phyloP scores from a whole-genome alignment of 2,329 filamentous ascomycete genomes.

The Alternaria triticimaculans region DNA sequence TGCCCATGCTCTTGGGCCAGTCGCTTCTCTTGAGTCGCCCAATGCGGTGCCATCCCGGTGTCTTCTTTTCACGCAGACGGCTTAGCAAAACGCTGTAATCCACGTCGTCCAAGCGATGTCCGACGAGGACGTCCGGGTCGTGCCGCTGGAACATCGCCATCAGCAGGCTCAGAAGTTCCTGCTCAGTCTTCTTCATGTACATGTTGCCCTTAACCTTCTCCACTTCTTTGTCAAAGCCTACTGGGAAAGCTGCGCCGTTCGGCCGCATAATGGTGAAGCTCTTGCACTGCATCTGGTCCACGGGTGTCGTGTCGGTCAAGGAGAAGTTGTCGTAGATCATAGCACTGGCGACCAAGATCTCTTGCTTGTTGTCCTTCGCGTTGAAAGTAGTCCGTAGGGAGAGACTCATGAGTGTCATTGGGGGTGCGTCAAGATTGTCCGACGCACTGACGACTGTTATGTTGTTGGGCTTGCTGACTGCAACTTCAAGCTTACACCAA shows the following conservation, averaged over 20 bases:
- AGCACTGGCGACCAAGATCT: slow-evolving; percentile 89
- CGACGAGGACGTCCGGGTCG: slow-evolving; percentile 92
- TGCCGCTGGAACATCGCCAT: slow-evolving; percentile 84
- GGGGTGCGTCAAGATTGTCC: slow-evolving; percentile 82
- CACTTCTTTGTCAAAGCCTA: slow-evolving; percentile 82
- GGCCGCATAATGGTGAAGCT: slow-evolving; percentile 93
- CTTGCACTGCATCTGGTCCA: slow-evolving; percentile 85
- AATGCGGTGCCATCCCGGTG: slow-evolving; percentile 91
- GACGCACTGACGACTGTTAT: slow-evolving; percentile 76
- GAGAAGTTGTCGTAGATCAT: slow-evolving; percentile 91
- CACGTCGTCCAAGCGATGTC: slow-evolving; percentile 95
- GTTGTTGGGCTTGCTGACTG: slow-evolving; percentile 77
- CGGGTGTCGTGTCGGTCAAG: slow-evolving; percentile 83
- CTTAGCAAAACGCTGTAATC: slow-evolving; percentile 92
- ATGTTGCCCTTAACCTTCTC: slow-evolving; percentile 78
- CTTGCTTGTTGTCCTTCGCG: slow-evolving; percentile 91
- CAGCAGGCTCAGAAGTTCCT: slow-evolving; percentile 85
- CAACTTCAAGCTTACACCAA: slow-evolving; percentile 94
- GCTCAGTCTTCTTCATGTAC: slow-evolving; percentile 82
- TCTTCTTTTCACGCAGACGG: slow-evolving; percentile 87
- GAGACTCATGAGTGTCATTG: slow-evolving; percentile 94
- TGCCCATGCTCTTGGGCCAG: slow-evolving; percentile 88
- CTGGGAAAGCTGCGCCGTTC: slow-evolving; percentile 74
- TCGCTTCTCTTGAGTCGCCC: slow-evolving; percentile 81
- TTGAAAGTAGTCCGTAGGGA: slow-evolving; percentile 89